Evolutionary conservation across 2,329 filamentous ascomycete genomes (phyloP).

Genomic region (Pestalotiopsis sp.): DNA sequence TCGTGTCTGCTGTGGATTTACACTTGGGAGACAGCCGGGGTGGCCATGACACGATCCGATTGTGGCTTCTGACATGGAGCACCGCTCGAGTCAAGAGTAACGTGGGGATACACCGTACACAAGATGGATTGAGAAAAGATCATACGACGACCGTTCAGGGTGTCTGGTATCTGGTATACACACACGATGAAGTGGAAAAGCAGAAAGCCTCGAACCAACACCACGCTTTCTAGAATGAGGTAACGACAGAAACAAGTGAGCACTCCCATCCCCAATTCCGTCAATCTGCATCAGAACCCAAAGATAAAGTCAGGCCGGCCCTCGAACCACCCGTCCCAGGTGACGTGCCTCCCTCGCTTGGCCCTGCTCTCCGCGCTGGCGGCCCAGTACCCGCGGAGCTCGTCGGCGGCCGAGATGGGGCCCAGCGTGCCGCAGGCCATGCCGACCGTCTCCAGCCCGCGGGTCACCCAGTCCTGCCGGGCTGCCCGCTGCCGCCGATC

Average conservation of each 20-base stretch:
- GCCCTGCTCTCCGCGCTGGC: conserved; percentile 9
- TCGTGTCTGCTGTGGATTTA: not conserved
- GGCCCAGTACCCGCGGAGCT: conserved; percentile 20
- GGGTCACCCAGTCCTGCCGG: conserved; percentile 16
- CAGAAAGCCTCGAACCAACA: not conserved
- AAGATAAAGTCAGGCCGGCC: conserved; percentile 20
- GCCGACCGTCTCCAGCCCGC: conserved; percentile 17
- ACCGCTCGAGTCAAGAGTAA: too few relatives aligned
- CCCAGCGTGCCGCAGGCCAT: conserved; percentile 19
- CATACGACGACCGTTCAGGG: too few relatives aligned
- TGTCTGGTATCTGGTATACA: too few relatives aligned
- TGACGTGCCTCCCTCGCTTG: conserved; percentile 13
- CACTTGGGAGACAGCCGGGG: not conserved
- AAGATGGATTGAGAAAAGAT: too few relatives aligned
- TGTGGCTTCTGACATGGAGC: too few relatives aligned
- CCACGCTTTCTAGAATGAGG: not conserved
- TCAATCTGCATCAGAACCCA: conserved; percentile 10
- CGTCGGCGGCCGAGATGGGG: conserved; percentile 19
- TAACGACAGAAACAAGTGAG: not conserved
- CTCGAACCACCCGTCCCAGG: conserved; percentile 20
- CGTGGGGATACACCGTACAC: too few relatives aligned
- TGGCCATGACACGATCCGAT: too few relatives aligned
- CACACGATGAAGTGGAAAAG: not conserved
- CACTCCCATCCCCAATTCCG: not conserved
- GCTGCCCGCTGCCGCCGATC: not conserved